A percentile compares a stretch with the other conserved stretches of the same genome.
These are phyloP conservation scores for Zhuliangozyma parablackwelliae DNA, from an alignment of 1,139 yeast genomes.

Conservation along the genomic window DNA sequence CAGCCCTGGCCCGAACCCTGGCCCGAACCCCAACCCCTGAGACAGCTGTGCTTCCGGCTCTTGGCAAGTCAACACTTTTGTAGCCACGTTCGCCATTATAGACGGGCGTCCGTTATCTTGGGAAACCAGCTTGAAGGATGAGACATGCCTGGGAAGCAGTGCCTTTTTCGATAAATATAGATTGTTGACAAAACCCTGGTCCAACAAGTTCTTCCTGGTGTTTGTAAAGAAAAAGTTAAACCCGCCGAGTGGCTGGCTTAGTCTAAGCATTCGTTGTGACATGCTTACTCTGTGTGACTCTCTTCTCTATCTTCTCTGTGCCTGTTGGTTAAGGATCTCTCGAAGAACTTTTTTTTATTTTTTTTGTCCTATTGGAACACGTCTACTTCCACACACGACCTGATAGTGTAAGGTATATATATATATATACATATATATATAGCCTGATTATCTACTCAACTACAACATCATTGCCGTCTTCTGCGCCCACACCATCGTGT, in stretches of 20 bases:
- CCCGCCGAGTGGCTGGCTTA: conserved; percentile 17
- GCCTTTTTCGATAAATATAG: conserved; percentile 17
- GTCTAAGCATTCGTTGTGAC: too few relatives aligned
- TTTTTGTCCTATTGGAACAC: too few relatives aligned
- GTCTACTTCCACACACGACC: too few relatives aligned
- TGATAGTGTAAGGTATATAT: too few relatives aligned
- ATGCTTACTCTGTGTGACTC: too few relatives aligned
- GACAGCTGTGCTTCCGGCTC: conserved; percentile 29
- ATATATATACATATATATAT: neutral
- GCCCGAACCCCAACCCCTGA: conserved; percentile 12
- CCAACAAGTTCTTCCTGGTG: conserved; percentile 27
- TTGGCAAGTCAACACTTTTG: conserved; percentile 37
- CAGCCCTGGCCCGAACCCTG: conserved; percentile 1
- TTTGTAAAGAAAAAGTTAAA: conserved; percentile 41
- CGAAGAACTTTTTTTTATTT: too few relatives aligned
- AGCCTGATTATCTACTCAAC: conserved; percentile 5
- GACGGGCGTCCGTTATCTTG: neutral
- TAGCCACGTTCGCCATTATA: conserved; percentile 25
- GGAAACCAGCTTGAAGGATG: neutral
- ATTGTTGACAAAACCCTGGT: conserved; percentile 36
- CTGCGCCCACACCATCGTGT: conserved; percentile 6
- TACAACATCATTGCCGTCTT: conserved; percentile 6
- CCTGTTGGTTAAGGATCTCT: too few relatives aligned
- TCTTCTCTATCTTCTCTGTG: too few relatives aligned
- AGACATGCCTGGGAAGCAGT: conserved; percentile 2